Conservation (phyloP, 768 basidiomycete genomes). For the Mycena galopus region DNA sequence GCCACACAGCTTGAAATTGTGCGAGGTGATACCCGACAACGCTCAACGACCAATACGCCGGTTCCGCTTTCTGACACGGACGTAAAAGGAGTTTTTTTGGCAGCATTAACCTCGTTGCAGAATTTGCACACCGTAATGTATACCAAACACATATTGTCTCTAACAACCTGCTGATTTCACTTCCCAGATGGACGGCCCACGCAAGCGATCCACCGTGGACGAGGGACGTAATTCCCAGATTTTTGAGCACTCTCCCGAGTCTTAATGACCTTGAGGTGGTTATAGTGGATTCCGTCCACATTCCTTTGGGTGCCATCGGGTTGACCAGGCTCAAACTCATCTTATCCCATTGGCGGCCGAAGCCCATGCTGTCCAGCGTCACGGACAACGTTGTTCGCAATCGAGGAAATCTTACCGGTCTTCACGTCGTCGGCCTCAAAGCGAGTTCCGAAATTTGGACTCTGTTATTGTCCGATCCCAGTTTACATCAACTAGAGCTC, state of each 20-base stretch:
- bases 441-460: too few species aligned
- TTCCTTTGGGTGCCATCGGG: background rate
- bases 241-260: background rate
- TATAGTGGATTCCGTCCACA: background rate
- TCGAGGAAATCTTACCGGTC: too few species aligned
- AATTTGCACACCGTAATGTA: background rate
- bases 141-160: background rate
- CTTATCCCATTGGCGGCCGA: background rate
- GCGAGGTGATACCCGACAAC: background rate
- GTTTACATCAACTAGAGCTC: too few species aligned
- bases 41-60: too few species aligned
- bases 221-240: background rate
- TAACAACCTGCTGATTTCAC: background rate
- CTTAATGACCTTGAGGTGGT: background rate
- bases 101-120: background rate
- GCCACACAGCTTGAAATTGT: background rate
- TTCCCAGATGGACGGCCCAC: background rate
- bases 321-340: background rate
- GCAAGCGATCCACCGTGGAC: background rate
- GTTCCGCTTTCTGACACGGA: too few species aligned
- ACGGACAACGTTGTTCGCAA: background rate
- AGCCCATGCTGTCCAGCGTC: background rate
- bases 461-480: too few species aligned
- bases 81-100: too few species aligned
- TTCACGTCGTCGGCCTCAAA: too few species aligned